These are phyloP conservation scores for Aspergillus sclerotioniger DNA, from an alignment of 495 filamentous ascomycete genomes.

Conservation along the genomic window DNA sequence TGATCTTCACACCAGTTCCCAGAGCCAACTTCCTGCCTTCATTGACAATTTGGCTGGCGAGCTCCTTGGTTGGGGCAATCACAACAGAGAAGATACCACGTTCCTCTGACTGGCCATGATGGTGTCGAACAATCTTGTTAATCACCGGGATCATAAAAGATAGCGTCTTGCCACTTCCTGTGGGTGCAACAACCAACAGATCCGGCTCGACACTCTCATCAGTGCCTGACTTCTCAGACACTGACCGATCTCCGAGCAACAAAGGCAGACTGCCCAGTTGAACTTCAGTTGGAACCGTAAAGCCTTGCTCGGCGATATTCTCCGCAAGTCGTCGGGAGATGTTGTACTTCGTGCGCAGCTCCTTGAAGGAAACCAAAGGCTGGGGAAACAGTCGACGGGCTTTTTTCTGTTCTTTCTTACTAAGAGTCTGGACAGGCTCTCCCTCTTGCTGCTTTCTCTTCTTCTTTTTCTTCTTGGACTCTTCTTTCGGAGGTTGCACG, in stretches of 20 bases:
- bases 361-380: conserved; percentile 73
- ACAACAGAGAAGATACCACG: conserved; percentile 64
- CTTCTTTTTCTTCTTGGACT: conserved; percentile 54
- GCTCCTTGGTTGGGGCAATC: conserved; percentile 88
- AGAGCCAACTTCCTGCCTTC: conserved; percentile 79
- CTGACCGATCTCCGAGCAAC: conserved; percentile 50
- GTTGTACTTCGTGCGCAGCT: conserved; percentile 66
- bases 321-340: conserved; percentile 67
- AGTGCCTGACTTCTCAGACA: conserved; percentile 19
- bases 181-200: conserved; percentile 86
- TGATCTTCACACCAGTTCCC: conserved; percentile 76
- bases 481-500: conserved; percentile 35
- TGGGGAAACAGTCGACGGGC: conserved; percentile 62
- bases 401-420: conserved; percentile 54
- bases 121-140: conserved; percentile 62
- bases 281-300: conserved; percentile 85
- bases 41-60: conserved; percentile 88
- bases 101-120: conserved; percentile 42
- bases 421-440: conserved; percentile 31
- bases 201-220: conserved; percentile 49
- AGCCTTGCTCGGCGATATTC: conserved; percentile 82
- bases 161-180: conserved; percentile 95
- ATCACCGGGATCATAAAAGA: conserved; percentile 87
- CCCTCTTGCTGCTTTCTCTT: conserved; percentile 49
- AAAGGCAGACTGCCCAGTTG: conserved; percentile 84